A percentile compares a stretch with the other conserved stretches of the same genome.
Evolutionary conservation across 192 early-diverging fungal species (phyloP).

Genomic region (Chytriomyces sp.): DNA sequence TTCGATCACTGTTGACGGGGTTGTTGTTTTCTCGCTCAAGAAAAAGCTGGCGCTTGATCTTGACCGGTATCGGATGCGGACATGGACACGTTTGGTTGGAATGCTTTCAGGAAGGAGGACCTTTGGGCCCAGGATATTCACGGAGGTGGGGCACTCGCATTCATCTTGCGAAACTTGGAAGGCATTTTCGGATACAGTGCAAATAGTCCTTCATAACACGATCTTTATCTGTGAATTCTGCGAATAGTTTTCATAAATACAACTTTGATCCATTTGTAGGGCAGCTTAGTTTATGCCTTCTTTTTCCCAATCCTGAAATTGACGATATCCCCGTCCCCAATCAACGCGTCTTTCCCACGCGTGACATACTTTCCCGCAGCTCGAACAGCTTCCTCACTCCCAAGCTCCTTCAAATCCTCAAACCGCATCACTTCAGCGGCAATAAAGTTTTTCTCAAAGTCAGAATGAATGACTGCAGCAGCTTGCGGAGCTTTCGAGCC

Average conservation of each 20-base stretch:
- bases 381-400: conserved; percentile 74
- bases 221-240: no score
- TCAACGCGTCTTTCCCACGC: conserved; percentile 90
- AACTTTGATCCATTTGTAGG: background rate
- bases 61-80: background rate
- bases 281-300: background rate
- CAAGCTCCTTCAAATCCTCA: conserved; percentile 82
- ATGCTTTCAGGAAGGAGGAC: background rate
- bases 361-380: conserved; percentile 87
- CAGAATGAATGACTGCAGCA: conserved; percentile 89
- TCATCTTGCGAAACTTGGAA: background rate
- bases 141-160: background rate
- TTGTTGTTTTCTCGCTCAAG: background rate
- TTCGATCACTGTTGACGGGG: background rate
- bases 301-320: conserved; percentile 23
- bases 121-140: background rate
- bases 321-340: conserved; percentile 90
- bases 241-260: background rate
- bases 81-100: background rate
- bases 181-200: no score
- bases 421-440: conserved; percentile 76
- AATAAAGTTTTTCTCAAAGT: conserved; percentile 74
- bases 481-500: conserved; percentile 84
- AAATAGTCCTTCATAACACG: no score
- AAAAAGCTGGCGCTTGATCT: background rate